Evolutionary conservation across 2,329 filamentous ascomycete genomes (phyloP), one percentile per base, ranked within the genome.

Genomic region (Akanthomyces muscarius): DNA sequence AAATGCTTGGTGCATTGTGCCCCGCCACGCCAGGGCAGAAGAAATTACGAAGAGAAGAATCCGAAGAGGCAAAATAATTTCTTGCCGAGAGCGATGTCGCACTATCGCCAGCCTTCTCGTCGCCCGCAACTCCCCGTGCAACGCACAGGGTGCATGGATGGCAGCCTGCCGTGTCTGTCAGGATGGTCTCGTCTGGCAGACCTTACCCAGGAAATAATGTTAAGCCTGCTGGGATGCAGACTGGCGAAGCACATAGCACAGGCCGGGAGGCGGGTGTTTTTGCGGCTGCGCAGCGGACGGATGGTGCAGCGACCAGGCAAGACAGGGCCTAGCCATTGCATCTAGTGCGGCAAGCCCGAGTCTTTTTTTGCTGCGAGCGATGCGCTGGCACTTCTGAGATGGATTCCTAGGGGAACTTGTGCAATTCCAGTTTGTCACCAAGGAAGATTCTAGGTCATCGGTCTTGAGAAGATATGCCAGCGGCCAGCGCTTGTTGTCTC

Each of bases 321-420:
- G 48, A 36, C 38, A 28, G 48, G 58, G 58, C 48, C 58, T 33
- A 53, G 47, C 38, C 38, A 52, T 41, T 45, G 58, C 58, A 54
- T 45, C 18, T 53, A 53, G 41, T 47, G 58, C 50, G 58, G 58
- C 58, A 50, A 61, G 38, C 28, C 50, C 50, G 58, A 54, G 50
- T 61, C 48, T n/a, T 52, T 41, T 28, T 25, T 4, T 53, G 38
- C 58, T 36, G 38, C 18, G 28, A 25, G 44, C 21, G 58, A 61
- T 61, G 58, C 58, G 58, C 21, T 61, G 58, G 48, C 58, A 54
- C 23, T 54, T 25, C 13, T 18, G 50, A 54, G 14, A 45, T 54
- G 58, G 48, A 38, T 47, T 54, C 21, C 25, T 10, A 42, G 11
- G 28, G 18, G 38, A 23, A 21, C 7, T 36, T 61, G 38, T 47